These are phyloP conservation scores for Xylariaceae sp. DNA, from an alignment of 2,329 filamentous ascomycete species.

Conservation along the genomic window DNA sequence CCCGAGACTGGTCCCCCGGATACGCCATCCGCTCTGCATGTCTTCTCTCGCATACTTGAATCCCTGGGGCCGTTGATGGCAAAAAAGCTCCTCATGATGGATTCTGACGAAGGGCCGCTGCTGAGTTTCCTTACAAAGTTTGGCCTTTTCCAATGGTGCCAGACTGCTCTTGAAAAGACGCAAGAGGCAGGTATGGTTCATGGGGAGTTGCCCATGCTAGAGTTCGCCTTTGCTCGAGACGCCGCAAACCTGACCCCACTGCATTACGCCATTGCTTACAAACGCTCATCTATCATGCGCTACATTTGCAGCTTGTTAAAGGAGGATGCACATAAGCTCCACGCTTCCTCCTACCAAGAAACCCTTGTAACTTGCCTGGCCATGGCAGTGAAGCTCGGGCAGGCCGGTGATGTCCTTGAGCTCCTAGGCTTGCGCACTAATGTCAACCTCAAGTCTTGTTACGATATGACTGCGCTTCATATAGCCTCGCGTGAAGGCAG, in stretches of 20 bases:
- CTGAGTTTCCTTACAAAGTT: neutral
- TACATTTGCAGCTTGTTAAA: neutral
- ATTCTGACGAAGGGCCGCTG: neutral
- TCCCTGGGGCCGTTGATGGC: neutral
- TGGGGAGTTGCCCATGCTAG: neutral
- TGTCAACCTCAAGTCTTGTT: slow-evolving; percentile 6
- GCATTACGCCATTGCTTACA: slow-evolving; percentile 5
- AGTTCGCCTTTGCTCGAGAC: slow-evolving; percentile 1
- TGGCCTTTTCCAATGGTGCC: slow-evolving; percentile 4
- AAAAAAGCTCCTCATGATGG: neutral
- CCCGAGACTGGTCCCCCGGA: neutral
- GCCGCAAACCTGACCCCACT: slow-evolving; percentile 4
- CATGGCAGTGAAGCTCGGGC: slow-evolving; percentile 1
- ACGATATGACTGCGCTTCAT: slow-evolving; percentile 23
- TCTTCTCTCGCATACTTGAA: slow-evolving; percentile 1
- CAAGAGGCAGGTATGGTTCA: neutral
- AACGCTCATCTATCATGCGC: neutral
- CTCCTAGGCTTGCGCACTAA: slow-evolving; percentile 4
- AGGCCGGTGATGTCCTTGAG: neutral
- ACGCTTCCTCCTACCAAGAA: neutral
- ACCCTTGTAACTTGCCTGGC: slow-evolving; percentile 2
- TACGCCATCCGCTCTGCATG: neutral
- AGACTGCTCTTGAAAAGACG: neutral
- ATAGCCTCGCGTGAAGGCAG: slow-evolving; percentile 21
- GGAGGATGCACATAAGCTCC: neutral